Evolutionary conservation across 441 rosid genomes (phyloP).

Genomic region (Biscutella auriculata): DNA sequence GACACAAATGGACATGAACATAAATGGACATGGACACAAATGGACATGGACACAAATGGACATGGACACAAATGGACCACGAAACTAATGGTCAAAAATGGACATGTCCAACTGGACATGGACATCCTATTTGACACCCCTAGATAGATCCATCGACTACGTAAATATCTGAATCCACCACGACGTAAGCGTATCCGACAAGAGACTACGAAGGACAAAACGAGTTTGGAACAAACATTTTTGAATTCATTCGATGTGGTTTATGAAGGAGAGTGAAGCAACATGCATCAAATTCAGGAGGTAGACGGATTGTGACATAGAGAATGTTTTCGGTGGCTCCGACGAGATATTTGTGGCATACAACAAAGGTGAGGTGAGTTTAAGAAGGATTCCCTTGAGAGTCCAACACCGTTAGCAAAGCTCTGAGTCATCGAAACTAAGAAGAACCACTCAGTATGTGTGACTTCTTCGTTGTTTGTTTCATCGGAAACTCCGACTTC

Average conservation of each 20-base stretch:
- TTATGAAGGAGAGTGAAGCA: conserved; percentile 42
- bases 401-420: conserved; percentile 50
- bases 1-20: too few relatives aligned
- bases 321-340: conserved; percentile 33
- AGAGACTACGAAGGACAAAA: conserved; percentile 39
- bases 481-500: conserved; percentile 41
- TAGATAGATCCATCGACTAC: conserved; percentile 68
- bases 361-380: conserved; percentile 45
- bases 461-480: conserved; percentile 67
- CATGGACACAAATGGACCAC: too few relatives aligned
- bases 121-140: too few relatives aligned
- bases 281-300: conserved; percentile 27
- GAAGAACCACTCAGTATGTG: conserved; percentile 94
- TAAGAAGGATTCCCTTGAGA: conserved; percentile 65
- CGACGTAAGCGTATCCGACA: conserved; percentile 51
- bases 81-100: too few relatives aligned
- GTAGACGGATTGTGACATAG: conserved; percentile 39
- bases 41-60: too few relatives aligned
- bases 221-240: conserved; percentile 32
- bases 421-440: conserved; percentile 88
- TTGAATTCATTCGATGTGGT: neutral
- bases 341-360: conserved; percentile 43
- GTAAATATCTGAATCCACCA: conserved; percentile 38
- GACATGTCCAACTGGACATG: too few relatives aligned
- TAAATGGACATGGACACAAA: too few relatives aligned